Base-by-base conservation (phyloP, 352 stramenopile species). In the Globisporangium lucens region DNA sequence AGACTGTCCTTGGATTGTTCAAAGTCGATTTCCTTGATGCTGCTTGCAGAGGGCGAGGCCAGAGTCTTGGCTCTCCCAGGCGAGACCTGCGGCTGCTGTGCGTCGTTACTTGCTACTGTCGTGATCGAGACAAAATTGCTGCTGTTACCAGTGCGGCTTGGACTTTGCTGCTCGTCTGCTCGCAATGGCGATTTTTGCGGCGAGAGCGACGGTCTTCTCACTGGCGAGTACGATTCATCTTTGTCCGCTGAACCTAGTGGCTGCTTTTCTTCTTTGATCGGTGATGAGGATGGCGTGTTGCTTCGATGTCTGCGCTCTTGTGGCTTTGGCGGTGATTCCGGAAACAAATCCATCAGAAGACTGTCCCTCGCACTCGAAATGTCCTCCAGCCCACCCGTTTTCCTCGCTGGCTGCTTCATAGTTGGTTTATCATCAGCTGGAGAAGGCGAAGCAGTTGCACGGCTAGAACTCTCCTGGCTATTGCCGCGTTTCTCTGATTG, bases 1-100 rank as follows among this genome's bases (percentile, higher is more conserved):
- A 91, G 55, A 67, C 79, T 85, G 67, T 87, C 80, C 63, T 91
- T 91, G 9, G 80, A 82, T 65, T 87, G 83, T 62, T 91, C 83
- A 47, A 89, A 91, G 41, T 89, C 80, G 13, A 68, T 74, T 52
- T 89, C 80, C 4, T 78, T 80, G 51, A 85, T 83, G 52, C 75
- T 83, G 9, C 71, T 74, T 2, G 75, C 63, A 5, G 75, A 66
- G 4, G 76, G 65, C 56, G 79, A 80, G 56, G 75, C 71, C 17
- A 84, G 46, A 15, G 76, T 82, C 60, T 86, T 76, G 6, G 80
- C 69, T 66, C 82, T 75, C 15, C 71, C 78, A 15, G 65, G 75
- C 10, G 71, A 75, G 17, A 71, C 69, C 22, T 73, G 75, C 8
- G 74, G 69, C 46, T 72, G 62, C 7, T 57, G 56, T 0, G 46